Evolutionary conservation across 2,329 filamentous ascomycete genomes (phyloP).

Genomic region (Diplodia sapinea): DNA sequence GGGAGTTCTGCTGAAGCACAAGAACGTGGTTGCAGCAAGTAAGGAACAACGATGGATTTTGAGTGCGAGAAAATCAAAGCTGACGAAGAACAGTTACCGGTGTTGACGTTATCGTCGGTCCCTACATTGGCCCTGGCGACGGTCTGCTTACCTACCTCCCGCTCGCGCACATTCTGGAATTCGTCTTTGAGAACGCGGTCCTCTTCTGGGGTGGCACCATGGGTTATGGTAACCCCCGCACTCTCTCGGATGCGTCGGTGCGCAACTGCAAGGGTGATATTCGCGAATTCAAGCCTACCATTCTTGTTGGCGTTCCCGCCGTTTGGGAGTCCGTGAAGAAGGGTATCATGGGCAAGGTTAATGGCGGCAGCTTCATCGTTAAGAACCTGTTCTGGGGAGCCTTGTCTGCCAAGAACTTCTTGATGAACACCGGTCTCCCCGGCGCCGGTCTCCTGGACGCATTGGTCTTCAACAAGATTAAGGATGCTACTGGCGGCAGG

Average conservation of each 20-base stretch:
- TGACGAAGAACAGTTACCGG: conserved; percentile 65
- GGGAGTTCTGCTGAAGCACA: conserved; percentile 83
- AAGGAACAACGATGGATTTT: conserved; percentile 45
- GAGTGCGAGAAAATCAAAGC: not conserved
- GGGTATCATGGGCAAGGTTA: conserved; percentile 63
- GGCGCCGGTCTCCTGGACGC: conserved; percentile 75
- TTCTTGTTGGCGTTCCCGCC: conserved; percentile 92
- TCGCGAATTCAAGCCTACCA: conserved; percentile 84
- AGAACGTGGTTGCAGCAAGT: conserved; percentile 78
- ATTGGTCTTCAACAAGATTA: conserved; percentile 90
- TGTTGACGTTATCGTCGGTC: conserved; percentile 76
- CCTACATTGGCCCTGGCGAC: conserved; percentile 78
- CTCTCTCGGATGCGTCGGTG: conserved; percentile 83
- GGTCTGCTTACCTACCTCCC: conserved; percentile 88
- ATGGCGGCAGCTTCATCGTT: conserved; percentile 70
- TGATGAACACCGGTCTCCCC: conserved; percentile 66
- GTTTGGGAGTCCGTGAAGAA: conserved; percentile 65
- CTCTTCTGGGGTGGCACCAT: conserved; percentile 89
- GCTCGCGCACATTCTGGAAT: conserved; percentile 94
- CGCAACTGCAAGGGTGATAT: conserved; percentile 93
- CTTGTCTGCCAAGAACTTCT: conserved; percentile 65
- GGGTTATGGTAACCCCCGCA: conserved; percentile 91
- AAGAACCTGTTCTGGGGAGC: conserved; percentile 79
- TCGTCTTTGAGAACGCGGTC: conserved; percentile 90
- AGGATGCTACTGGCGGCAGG: conserved; percentile 84